Conservation (phyloP, 2,329 filamentous ascomycete species). For the Ophiocordyceps australis region DNA sequence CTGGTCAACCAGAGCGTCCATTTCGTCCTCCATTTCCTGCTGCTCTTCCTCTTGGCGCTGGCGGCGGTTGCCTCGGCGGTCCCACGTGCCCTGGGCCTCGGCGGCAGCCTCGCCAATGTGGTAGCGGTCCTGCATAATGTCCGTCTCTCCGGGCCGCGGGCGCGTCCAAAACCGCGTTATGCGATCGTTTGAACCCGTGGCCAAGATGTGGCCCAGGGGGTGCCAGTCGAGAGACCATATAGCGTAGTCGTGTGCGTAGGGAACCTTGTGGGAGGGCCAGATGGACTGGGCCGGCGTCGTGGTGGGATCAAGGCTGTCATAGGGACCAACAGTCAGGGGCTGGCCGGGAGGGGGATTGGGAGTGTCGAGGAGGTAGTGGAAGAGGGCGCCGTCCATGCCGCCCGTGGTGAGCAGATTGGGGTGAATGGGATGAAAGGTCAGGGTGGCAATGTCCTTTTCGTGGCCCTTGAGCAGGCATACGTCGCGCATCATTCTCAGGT, state of each 20-base stretch:
- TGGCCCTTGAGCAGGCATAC: conserved; percentile 85
- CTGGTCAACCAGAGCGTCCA: conserved; percentile 83
- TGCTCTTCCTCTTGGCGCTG: conserved; percentile 86
- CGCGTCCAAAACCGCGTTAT: conserved; percentile 96
- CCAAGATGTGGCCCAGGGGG: conserved; percentile 84
- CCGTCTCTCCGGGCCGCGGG: conserved; percentile 70
- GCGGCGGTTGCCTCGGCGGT: conserved; percentile 57
- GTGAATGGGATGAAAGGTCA: conserved; percentile 90
- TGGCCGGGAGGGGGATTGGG: conserved; percentile 68
- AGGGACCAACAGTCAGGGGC: conserved; percentile 57
- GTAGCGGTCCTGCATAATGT: conserved; percentile 75
- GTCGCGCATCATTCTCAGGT: conserved; percentile 95
- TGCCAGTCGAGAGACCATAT: conserved; percentile 99
- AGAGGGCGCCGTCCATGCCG: conserved; percentile 73
- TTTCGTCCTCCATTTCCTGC: conserved; percentile 82
- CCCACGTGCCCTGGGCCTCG: conserved; percentile 89
- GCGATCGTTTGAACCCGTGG: conserved; percentile 89
- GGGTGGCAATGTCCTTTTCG: conserved; percentile 85
- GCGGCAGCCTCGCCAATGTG: conserved; percentile 90
- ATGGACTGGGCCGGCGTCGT: conserved; percentile 79
- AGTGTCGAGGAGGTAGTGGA: conserved; percentile 92
- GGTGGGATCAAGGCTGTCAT: conserved; percentile 64
- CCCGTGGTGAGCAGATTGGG: conserved; percentile 78
- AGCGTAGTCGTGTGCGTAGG: conserved; percentile 81
- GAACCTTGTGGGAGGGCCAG: conserved; percentile 72